A percentile compares a stretch with the other conserved stretches of the same genome.
Conservation (phyloP, 1,139 yeast genomes). For the Blastobotrys raffinosifermentans region DNA sequence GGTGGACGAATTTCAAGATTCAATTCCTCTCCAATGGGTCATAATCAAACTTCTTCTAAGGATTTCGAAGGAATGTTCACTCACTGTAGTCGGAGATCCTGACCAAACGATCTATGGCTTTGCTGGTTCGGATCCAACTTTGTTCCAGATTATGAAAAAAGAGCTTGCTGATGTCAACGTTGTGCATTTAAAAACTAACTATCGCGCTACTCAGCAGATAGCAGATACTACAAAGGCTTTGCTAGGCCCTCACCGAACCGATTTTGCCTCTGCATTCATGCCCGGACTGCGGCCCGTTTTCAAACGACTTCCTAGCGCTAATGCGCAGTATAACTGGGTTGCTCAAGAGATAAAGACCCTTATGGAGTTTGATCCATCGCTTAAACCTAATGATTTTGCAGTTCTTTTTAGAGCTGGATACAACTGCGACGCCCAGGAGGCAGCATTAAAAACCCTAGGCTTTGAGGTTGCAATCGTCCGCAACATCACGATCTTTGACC, state of each 20-base stretch:
- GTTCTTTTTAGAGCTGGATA: conserved; percentile 15
- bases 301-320: conserved; percentile 5
- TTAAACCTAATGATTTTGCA: conserved; percentile 17
- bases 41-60: conserved; percentile 47
- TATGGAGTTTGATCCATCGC: conserved; percentile 3
- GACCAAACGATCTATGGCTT: conserved; percentile 91
- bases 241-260: conserved; percentile 43
- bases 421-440: conserved; percentile 1
- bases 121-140: conserved; percentile 66
- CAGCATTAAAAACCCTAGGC: background rate
- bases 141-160: conserved; percentile 55
- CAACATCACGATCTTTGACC: conserved; percentile 6
- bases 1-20: conserved; percentile 93
- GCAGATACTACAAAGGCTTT: conserved; percentile 57
- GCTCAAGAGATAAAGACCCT: conserved; percentile 11
- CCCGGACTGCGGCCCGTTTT: conserved; percentile 8
- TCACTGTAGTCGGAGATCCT: conserved; percentile 88
- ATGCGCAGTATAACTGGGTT: conserved; percentile 12
- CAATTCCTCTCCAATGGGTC: conserved; percentile 68
- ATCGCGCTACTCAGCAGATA: conserved; percentile 69
- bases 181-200: conserved; percentile 58
- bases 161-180: conserved; percentile 37
- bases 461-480: conserved; percentile 2
- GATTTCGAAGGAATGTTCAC: background rate
- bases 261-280: conserved; percentile 7